Conservation (phyloP, 2,329 filamentous ascomycete species). For the Blastomyces percursus region DNA sequence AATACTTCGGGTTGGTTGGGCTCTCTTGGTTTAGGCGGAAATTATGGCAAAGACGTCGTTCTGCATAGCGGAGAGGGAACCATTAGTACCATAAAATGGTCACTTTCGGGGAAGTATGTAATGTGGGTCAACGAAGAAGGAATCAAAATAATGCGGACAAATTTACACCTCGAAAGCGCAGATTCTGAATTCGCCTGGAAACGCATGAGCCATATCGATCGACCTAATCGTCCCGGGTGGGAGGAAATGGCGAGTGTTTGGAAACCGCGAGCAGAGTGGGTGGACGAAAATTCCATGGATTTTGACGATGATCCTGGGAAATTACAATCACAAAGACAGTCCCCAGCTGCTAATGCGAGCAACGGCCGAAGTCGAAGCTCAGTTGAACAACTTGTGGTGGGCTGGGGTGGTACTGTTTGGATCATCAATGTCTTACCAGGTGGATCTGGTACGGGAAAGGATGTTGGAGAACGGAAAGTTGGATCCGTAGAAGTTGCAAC, state of each 20-base stretch:
- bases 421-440: conserved; percentile 81
- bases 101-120: conserved; percentile 79
- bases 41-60: conserved; percentile 71
- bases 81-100: conserved; percentile 91
- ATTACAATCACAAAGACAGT: conserved; percentile 22
- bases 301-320: conserved; percentile 47
- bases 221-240: conserved; percentile 77
- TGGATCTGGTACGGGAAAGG: conserved; percentile 53
- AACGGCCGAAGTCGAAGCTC: conserved; percentile 13
- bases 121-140: conserved; percentile 95
- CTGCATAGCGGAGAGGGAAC: conserved; percentile 85
- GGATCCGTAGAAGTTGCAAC: conserved; percentile 84
- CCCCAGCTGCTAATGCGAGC: conserved; percentile 13
- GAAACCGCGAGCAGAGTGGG: conserved; percentile 88
- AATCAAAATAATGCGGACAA: conserved; percentile 94
- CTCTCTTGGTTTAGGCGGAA: conserved; percentile 66
- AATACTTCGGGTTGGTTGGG: conserved; percentile 85
- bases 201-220: conserved; percentile 80
- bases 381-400: conserved; percentile 70
- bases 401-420: conserved; percentile 96
- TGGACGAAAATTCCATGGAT: conserved; percentile 73
- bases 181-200: conserved; percentile 86
- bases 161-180: conserved; percentile 63
- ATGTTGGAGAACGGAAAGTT: conserved; percentile 57
- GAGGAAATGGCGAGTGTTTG: conserved; percentile 94